These are phyloP conservation scores for Maudiozyma serrabonitensis DNA, from an alignment of 805 yeast species.

Conservation along the genomic window DNA sequence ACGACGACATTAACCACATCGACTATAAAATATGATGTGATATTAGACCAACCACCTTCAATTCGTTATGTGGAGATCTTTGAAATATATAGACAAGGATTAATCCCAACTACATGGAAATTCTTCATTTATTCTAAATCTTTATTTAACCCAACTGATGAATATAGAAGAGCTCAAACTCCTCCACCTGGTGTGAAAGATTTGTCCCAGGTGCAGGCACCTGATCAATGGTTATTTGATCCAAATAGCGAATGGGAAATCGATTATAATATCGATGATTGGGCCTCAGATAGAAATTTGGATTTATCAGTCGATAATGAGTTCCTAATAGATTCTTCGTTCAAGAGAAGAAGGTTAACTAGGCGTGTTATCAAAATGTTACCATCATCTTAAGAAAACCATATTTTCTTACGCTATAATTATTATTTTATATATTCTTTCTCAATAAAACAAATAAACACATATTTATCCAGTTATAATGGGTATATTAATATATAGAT, in stretches of 20 bases:
- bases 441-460: neutral
- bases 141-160: constrained; percentile 44
- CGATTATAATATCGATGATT: constrained; percentile 43
- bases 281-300: constrained; percentile 43
- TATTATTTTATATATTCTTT: neutral
- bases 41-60: constrained; percentile 64
- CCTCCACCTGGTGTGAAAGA: constrained; percentile 57
- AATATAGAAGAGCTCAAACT: constrained; percentile 36
- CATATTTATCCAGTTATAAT: neutral
- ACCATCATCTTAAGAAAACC: neutral
- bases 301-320: constrained; percentile 38
- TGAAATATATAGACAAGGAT: constrained; percentile 61
- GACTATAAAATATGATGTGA: constrained; percentile 26
- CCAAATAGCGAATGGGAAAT: constrained; percentile 52
- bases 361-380: constrained; percentile 35
- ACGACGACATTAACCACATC: constrained; percentile 29
- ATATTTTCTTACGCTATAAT: no score
- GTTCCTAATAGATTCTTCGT: constrained; percentile 38
- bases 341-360: constrained; percentile 48
- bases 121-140: constrained; percentile 46
- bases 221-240: constrained; percentile 65
- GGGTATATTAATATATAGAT: neutral
- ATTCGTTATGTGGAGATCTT: constrained; percentile 59
- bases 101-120: constrained; percentile 52
- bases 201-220: constrained; percentile 52